Conservation (phyloP, 2,329 filamentous ascomycete species). For the Tolypocladium tundrense region DNA sequence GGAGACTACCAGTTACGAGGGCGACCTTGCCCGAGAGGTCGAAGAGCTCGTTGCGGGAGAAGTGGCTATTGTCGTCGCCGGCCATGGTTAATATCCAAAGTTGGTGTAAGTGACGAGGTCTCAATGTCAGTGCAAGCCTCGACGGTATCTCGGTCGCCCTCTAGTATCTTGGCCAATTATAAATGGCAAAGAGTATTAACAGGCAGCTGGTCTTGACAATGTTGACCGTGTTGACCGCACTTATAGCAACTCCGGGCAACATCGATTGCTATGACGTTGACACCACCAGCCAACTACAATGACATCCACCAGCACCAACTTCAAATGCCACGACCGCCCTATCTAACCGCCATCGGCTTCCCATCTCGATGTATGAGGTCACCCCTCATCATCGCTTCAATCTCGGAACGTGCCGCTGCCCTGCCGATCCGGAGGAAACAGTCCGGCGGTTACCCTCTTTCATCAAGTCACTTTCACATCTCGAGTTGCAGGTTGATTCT, state of each 20-base stretch:
- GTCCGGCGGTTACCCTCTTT: neutral
- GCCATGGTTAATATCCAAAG: neutral
- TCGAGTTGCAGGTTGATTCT: too few species aligned
- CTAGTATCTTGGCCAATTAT: neutral
- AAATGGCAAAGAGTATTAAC: too few species aligned
- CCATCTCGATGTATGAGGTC: neutral
- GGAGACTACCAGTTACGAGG: conserved; percentile 29
- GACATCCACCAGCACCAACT: neutral
- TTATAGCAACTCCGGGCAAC: too few species aligned
- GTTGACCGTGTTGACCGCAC: too few species aligned
- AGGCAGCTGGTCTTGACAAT: too few species aligned
- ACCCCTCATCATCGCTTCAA: neutral
- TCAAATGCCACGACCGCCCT: too few species aligned
- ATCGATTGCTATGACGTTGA: too few species aligned
- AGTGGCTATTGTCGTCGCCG: neutral
- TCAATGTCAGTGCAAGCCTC: neutral
- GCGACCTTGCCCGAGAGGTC: conserved; percentile 32
- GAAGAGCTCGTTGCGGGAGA: conserved; percentile 18
- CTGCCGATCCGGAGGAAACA: neutral
- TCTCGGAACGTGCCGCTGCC: neutral
- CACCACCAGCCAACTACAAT: neutral
- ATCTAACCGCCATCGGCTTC: neutral
- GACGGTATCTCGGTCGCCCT: neutral
- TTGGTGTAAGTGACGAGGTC: neutral
- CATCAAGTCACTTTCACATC: too few species aligned